Evolutionary conservation across 345 rosid species (phyloP).

Genomic region (Pugionium cornutum): DNA sequence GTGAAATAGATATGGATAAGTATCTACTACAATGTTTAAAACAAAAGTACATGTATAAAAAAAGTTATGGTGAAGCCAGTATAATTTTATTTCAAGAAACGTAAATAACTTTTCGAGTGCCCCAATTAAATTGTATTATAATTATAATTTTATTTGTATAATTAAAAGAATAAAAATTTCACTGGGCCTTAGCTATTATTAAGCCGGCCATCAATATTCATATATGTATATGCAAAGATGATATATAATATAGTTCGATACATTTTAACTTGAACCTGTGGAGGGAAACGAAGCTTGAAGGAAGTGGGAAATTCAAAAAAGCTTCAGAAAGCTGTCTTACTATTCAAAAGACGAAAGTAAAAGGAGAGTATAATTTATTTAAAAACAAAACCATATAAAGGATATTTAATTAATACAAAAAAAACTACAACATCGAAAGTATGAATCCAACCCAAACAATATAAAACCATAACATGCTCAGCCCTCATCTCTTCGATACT

Average conservation of each 20-base stretch:
- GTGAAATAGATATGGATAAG: not conserved
- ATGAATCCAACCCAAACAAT: constrained; percentile 41
- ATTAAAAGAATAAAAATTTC: not conserved
- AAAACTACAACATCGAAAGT: constrained; percentile 32
- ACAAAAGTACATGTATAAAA: not conserved
- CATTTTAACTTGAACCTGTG: constrained; percentile 40
- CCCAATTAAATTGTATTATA: constrained; percentile 14
- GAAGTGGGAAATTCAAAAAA: constrained; percentile 49
- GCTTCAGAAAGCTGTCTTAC: constrained; percentile 45
- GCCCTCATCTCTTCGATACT: constrained; percentile 34
- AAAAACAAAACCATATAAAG: not conserved
- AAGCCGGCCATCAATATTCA: constrained; percentile 35
- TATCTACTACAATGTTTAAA: not conserved
- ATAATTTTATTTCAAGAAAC: not conserved
- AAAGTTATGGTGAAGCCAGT: not conserved
- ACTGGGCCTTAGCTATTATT: constrained; percentile 33
- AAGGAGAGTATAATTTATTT: constrained; percentile 36
- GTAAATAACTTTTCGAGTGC: not conserved
- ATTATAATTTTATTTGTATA: constrained; percentile 4
- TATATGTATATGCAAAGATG: constrained; percentile 12
- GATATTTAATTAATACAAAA: constrained; percentile 7
- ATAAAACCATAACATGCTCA: constrained; percentile 38
- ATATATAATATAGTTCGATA: constrained; percentile 20
- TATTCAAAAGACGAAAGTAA: constrained; percentile 45
- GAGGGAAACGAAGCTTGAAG: constrained; percentile 46